A percentile compares a stretch with the other conserved stretches of the same genome.
Evolutionary conservation across 1,284 basidiomycete genomes (phyloP).

Genomic region (Boletus semigastroideus): DNA sequence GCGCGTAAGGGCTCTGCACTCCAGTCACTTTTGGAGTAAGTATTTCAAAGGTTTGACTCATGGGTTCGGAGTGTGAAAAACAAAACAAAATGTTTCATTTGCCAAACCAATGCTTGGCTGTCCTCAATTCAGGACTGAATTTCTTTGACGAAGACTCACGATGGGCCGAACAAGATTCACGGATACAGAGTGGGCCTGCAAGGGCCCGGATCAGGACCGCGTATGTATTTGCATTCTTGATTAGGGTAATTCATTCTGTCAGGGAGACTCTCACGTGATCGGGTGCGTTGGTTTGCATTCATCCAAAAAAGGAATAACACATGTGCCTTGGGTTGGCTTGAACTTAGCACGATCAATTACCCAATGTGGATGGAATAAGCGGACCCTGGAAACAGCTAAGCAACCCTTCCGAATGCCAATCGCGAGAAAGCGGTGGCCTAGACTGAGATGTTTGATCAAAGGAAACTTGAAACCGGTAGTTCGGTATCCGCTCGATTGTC

Average conservation of each 20-base stretch:
- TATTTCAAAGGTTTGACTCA: background rate
- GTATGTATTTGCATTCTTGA: slow-evolving; percentile 30
- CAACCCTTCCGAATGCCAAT: slow-evolving; percentile 22
- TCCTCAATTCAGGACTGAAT: background rate
- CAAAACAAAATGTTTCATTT: slow-evolving; percentile 15
- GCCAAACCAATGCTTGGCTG: background rate
- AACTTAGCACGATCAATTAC: slow-evolving; percentile 29
- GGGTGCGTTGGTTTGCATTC: background rate
- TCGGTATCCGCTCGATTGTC: slow-evolving; percentile 37
- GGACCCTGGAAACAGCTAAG: slow-evolving; percentile 35
- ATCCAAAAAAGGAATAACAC: slow-evolving; percentile 22
- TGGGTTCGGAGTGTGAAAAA: slow-evolving; percentile 14
- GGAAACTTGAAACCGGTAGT: slow-evolving; percentile 27
- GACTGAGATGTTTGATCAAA: slow-evolving; percentile 31
- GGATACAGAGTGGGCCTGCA: slow-evolving; percentile 21
- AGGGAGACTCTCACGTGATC: slow-evolving; percentile 7
- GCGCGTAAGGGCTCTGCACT: slow-evolving; percentile 10
- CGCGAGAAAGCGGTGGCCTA: slow-evolving; percentile 27
- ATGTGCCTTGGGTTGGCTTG: slow-evolving; percentile 25
- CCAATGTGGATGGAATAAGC: slow-evolving; percentile 25
- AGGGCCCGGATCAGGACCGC: slow-evolving; percentile 4
- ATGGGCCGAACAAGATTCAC: slow-evolving; percentile 21
- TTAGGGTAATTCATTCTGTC: slow-evolving; percentile 25
- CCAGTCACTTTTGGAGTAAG: background rate
- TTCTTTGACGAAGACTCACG: background rate